Evolutionary conservation across 2,329 filamentous ascomycete genomes (phyloP), one percentile per base, ranked within the genome.

Genomic region (Thermothelomyces thermophilus): DNA sequence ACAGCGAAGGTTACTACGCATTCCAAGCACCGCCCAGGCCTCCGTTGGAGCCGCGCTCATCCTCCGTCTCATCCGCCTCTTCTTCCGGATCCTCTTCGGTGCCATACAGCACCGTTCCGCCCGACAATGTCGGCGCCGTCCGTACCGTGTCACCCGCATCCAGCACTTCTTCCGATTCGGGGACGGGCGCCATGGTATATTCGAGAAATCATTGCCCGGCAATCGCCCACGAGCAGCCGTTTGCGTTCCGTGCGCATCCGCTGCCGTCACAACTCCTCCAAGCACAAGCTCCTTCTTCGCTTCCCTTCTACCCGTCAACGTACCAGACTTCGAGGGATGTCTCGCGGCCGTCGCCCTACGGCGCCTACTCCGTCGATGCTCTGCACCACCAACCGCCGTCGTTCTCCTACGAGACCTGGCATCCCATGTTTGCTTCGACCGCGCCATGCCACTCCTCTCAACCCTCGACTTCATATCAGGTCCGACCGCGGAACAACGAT

Each of bases 61-160:
- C 55, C 1, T 60, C 59, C 5, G 56, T 57, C 5, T 60, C 56
- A 2, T 60, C 56, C 4, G 44, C 48, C 5, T 55, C 59, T 11
- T 60, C 59, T 2, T 46, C 52, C 9, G 26, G 51, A 7, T 57
- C 58, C 3, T 52, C 51, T 46, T 22, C 49, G 6, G 19, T 28
- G 1, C 41, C 50, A 7, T 51, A 45, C 45, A 36, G 22, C 30
- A 7, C 34, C 17, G 36, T 24, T 39, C n/a, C 30, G 45, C 33
- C 24, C 14, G 42, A 28, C 13, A 24, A 50, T 37, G 46, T 35
- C 11, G 30, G 37, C 19, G 47, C 39, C 28, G 53, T 55, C 2
- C 44, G 58, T 5, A 56, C 55, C 10, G 16, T 59, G 39, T 60
- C 58, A 11, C 56, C 59, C 5, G 41, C 50, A 3, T 48, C 51